Evolutionary conservation across 1,284 basidiomycete species (phyloP).

Genomic region (Leccinum pachyderme): DNA sequence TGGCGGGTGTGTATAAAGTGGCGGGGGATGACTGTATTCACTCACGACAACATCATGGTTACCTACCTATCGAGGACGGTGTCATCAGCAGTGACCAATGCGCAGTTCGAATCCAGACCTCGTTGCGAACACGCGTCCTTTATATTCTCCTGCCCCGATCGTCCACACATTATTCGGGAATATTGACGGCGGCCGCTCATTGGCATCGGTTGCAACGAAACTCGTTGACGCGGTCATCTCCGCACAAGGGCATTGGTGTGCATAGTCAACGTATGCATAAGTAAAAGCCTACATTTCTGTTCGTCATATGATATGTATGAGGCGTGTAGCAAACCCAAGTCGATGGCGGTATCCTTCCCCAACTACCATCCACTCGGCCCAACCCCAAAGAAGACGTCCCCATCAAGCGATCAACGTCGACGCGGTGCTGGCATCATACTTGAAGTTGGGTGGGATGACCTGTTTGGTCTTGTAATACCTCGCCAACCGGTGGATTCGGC

Average conservation of each 20-base stretch:
- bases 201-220: background rate
- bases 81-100: background rate
- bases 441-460: constrained; percentile 97
- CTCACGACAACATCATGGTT: too few relatives aligned
- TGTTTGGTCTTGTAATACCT: constrained; percentile 99
- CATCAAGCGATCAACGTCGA: constrained; percentile 79
- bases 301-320: constrained; percentile 5
- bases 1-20: too few relatives aligned
- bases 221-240: background rate
- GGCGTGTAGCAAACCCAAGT: constrained; percentile 9
- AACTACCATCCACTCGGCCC: constrained; percentile 3
- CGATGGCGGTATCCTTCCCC: background rate
- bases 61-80: background rate
- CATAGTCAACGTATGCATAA: constrained; percentile 21
- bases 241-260: background rate
- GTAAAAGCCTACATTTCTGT: constrained; percentile 23
- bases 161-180: background rate
- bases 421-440: constrained; percentile 92
- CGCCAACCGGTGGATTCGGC: constrained; percentile 93
- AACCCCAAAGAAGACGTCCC: background rate
- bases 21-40: too few relatives aligned
- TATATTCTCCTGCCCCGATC: background rate
- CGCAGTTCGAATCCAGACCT: background rate
- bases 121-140: too few relatives aligned
- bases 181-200: too few relatives aligned